phyloP scores from a whole-genome alignment of 306 rosid species.

The Herpetospermum pedunculosum region DNA sequence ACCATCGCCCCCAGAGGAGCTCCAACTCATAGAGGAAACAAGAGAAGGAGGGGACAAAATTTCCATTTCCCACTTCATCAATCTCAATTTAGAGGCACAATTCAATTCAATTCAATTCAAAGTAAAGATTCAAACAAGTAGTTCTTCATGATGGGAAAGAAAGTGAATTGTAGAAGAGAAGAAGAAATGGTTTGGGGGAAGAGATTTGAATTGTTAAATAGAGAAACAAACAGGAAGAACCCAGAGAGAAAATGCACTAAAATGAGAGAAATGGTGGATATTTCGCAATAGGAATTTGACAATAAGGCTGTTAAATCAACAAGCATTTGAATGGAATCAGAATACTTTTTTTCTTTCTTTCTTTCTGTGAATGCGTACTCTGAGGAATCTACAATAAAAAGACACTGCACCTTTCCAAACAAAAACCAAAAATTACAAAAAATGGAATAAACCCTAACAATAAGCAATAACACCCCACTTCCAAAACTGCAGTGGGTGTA shows the following conservation, averaged over 20 bases:
- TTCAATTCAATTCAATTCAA: background rate
- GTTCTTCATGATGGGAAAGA: background rate
- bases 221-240: background rate
- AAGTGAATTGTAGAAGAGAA: too few relatives aligned
- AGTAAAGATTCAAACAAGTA: background rate
- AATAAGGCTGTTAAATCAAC: conserved; percentile 6
- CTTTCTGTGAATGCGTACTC: conserved; percentile 6
- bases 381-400: conserved; percentile 8
- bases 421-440: background rate
- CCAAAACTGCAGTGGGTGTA: background rate
- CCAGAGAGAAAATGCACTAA: background rate
- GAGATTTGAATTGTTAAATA: conserved; percentile 2
- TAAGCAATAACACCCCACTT: background rate
- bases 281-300: conserved; percentile 12
- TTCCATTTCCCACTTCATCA: conserved; percentile 68
- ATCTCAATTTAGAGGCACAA: background rate
- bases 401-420: background rate
- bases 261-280: background rate
- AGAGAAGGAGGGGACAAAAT: conserved; percentile 49
- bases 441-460: background rate
- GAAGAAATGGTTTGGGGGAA: background rate
- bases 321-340: conserved; percentile 15
- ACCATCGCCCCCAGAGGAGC: conserved; percentile 27
- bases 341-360: background rate
- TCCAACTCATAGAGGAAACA: conserved; percentile 36